A percentile compares a stretch with the other conserved stretches of the same genome.
These are phyloP conservation scores for Erysimum cheiranthoides DNA, from an alignment of 345 rosid genomes.

Conservation along the genomic window DNA sequence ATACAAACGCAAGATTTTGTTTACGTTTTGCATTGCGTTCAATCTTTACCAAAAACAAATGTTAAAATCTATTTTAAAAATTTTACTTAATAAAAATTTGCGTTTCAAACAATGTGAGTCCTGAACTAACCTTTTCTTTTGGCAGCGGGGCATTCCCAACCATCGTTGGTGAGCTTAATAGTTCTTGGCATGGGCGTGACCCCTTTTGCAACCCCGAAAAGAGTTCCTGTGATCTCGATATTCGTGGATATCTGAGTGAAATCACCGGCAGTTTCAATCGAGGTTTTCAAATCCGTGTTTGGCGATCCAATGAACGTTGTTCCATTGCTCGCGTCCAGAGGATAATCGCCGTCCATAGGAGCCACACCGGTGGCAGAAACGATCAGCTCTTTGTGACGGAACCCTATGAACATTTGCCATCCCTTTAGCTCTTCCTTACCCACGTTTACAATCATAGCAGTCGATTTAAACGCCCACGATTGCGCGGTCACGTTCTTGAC, in stretches of 20 bases:
- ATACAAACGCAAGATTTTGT: not conserved
- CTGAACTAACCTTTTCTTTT: constrained; percentile 53
- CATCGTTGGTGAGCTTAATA: constrained; percentile 66
- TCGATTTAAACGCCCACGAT: constrained; percentile 82
- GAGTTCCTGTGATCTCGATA: constrained; percentile 69
- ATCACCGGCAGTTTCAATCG: constrained; percentile 89
- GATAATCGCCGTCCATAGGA: constrained; percentile 65
- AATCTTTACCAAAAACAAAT: too few species aligned
- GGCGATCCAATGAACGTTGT: constrained; percentile 67
- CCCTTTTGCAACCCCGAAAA: constrained; percentile 66
- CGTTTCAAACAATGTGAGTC: constrained; percentile 22
- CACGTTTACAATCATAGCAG: constrained; percentile 62
- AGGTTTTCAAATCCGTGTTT: constrained; percentile 64
- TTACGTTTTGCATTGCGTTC: not conserved
- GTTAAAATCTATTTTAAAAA: too few species aligned
- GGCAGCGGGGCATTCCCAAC: constrained; percentile 67
- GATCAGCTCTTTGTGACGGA: constrained; percentile 72
- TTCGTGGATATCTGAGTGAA: constrained; percentile 61
- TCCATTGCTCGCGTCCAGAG: constrained; percentile 73
- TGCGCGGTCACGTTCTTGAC: constrained; percentile 81
- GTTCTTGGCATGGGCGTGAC: constrained; percentile 73
- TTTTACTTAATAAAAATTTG: not conserved
- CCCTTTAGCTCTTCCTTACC: constrained; percentile 71
- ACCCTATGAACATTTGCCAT: constrained; percentile 79
- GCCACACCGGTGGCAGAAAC: constrained; percentile 63